Evolutionary conservation across 164 flowering plant species (phyloP).

Genomic region (Magnolia kwangsiensis): DNA sequence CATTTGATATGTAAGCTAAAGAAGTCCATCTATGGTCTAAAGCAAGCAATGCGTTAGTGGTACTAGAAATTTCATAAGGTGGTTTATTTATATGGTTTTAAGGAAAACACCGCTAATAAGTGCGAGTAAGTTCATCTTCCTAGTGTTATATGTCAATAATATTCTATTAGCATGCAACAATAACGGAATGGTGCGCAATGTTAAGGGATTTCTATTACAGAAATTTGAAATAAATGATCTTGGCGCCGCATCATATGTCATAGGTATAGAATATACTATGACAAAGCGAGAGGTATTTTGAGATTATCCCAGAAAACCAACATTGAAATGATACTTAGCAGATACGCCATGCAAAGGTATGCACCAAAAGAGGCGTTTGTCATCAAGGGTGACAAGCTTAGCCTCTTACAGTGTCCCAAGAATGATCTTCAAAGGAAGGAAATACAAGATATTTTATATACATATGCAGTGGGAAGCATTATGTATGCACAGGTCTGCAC

Average conservation of each 20-base stretch:
- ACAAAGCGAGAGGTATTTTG: not conserved
- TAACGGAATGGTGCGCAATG: not conserved
- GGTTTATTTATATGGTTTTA: not conserved
- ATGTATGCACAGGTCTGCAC: not conserved
- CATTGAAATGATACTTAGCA: not conserved
- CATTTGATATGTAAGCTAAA: not conserved
- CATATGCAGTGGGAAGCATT: not conserved
- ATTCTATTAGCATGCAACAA: not conserved
- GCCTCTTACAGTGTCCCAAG: not conserved
- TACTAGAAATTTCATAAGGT: not conserved
- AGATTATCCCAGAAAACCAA: not conserved
- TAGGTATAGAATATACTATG: not conserved
- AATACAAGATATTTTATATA: not conserved
- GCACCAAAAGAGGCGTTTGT: not conserved
- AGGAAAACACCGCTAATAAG: not conserved
- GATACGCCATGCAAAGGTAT: not conserved
- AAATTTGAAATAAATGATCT: too few species aligned
- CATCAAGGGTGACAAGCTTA: not conserved
- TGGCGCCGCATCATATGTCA: not conserved
- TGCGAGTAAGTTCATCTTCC: not conserved
- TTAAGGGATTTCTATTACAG: not conserved
- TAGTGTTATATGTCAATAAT: not conserved
- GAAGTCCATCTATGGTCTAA: not conserved
- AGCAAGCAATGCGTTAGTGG: not conserved
- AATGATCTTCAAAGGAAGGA: not conserved